Conservation (phyloP, 2,329 filamentous ascomycete genomes). For the Hypomyces rosellus region DNA sequence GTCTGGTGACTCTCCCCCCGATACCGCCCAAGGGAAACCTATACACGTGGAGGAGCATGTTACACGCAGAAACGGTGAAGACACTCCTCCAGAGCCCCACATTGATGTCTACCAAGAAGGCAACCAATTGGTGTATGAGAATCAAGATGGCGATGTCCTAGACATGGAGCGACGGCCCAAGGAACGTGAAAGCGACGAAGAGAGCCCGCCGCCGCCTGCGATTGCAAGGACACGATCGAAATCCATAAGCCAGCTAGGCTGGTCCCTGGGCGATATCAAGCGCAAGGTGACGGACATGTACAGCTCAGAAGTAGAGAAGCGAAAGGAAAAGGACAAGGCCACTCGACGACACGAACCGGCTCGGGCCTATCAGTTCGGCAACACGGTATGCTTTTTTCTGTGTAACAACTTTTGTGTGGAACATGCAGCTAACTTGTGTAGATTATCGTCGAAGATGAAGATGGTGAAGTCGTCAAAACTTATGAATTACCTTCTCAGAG, state of each 20-base stretch:
- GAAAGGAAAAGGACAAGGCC: constrained; percentile 55
- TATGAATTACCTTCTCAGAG: constrained; percentile 64
- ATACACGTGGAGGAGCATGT: constrained; percentile 17
- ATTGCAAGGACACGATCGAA: constrained; percentile 14
- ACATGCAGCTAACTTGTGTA: constrained; percentile 23
- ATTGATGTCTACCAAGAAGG: constrained; percentile 79
- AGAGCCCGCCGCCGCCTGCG: constrained; percentile 13
- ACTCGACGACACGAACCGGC: constrained; percentile 64
- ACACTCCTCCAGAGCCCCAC: constrained; percentile 19
- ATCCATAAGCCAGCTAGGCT: constrained; percentile 13
- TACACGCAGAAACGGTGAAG: constrained; percentile 11
- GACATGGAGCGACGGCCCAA: constrained; percentile 43
- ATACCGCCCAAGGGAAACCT: constrained; percentile 22
- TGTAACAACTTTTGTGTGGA: not conserved
- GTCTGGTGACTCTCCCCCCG: constrained; percentile 27
- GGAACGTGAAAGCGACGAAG: constrained; percentile 6
- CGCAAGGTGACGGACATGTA: constrained; percentile 46
- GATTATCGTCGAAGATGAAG: constrained; percentile 82
- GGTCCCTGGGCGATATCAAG: constrained; percentile 38
- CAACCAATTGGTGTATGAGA: constrained; percentile 71
- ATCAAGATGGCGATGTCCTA: constrained; percentile 80
- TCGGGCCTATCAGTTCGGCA: constrained; percentile 80
- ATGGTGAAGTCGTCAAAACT: constrained; percentile 80
- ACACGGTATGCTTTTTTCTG: constrained; percentile 50
- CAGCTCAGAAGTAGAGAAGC: constrained; percentile 55